These are phyloP conservation scores for Suillus tomentosus DNA, from an alignment of 768 basidiomycete species.

Conservation along the genomic window DNA sequence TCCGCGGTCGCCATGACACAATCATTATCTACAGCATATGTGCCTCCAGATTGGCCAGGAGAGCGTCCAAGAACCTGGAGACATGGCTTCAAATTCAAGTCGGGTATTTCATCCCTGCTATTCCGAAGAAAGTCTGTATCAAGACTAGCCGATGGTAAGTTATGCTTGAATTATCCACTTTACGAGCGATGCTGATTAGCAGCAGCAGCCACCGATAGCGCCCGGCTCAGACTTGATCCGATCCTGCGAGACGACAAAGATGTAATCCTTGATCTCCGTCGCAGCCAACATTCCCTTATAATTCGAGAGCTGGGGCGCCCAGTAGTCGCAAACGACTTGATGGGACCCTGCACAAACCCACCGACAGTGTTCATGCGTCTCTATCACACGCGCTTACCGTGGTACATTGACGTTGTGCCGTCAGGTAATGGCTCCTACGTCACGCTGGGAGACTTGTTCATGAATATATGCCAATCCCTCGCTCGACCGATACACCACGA, in stretches of 20 bases:
- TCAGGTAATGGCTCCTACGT: conserved; percentile 50
- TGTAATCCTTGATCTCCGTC: conserved; percentile 53
- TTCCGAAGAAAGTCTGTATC: conserved; percentile 25
- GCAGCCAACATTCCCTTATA: conserved; percentile 37
- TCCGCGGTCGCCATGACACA: not conserved
- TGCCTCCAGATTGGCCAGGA: conserved; percentile 15
- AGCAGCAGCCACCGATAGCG: conserved; percentile 27
- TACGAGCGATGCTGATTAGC: not conserved
- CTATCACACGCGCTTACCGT: conserved; percentile 59
- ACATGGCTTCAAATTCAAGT: conserved; percentile 35
- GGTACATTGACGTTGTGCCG: conserved; percentile 63
- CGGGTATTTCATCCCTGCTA: conserved; percentile 31
- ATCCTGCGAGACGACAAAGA: conserved; percentile 26
- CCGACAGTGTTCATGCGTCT: conserved; percentile 53
- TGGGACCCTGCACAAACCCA: conserved; percentile 55
- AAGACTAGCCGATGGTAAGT: conserved; percentile 24
- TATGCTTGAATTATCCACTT: not conserved
- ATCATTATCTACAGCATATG: conserved; percentile 8
- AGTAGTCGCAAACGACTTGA: conserved; percentile 51
- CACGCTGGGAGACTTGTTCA: conserved; percentile 57
- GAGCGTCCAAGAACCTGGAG: conserved; percentile 33
- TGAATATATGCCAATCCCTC: conserved; percentile 46
- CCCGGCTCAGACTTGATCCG: conserved; percentile 28
- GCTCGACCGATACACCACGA: conserved; percentile 45
- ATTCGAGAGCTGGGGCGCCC: conserved; percentile 49